Evolutionary conservation across 192 early-diverging fungal genomes (phyloP).

Genomic region (Pilaira anomala): DNA sequence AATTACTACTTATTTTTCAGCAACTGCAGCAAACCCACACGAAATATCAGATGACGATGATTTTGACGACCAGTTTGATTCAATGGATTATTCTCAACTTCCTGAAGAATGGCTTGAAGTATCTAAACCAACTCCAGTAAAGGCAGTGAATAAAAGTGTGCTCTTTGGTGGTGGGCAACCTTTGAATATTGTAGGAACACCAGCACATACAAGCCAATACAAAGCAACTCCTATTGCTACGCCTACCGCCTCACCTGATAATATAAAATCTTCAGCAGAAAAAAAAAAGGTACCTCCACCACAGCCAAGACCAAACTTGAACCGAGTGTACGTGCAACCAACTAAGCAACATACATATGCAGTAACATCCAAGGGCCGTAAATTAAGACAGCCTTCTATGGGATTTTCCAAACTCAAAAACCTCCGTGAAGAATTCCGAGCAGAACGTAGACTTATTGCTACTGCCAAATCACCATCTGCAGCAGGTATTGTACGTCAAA

Average conservation of each 20-base stretch:
- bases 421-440: conserved; percentile 23
- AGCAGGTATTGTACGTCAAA: not conserved
- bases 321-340: conserved; percentile 1
- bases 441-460: conserved; percentile 26
- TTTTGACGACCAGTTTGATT: conserved; percentile 30
- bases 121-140: not conserved
- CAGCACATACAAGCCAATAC: not conserved
- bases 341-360: conserved; percentile 15
- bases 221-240: not conserved
- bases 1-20: not conserved
- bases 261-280: not conserved
- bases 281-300: not conserved
- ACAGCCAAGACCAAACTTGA: conserved; percentile 6
- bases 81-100: conserved; percentile 38
- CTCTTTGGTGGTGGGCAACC: not conserved
- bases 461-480: conserved; percentile 20
- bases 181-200: not conserved
- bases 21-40: not conserved
- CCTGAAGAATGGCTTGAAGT: conserved; percentile 36
- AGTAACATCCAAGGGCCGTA: conserved; percentile 29
- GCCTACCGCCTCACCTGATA: not conserved
- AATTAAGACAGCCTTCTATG: conserved; percentile 30
- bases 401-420: conserved; percentile 26
- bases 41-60: conserved; percentile 5
- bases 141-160: not conserved